Evolutionary conservation across 2,329 filamentous ascomycete genomes (phyloP).

Genomic region (Stromatinia cepivora): DNA sequence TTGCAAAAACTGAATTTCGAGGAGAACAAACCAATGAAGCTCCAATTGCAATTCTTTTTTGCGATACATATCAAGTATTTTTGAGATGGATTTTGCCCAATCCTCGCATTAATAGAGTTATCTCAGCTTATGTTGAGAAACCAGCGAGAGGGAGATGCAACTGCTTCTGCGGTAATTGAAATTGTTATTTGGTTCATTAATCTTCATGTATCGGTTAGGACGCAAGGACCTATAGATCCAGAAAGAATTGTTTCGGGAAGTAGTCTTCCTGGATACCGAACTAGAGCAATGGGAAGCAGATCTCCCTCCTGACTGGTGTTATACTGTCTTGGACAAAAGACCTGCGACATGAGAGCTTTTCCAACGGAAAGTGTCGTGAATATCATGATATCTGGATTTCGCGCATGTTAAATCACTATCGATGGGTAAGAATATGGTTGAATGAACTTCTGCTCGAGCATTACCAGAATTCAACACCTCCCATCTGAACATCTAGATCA

Average conservation of each 20-base stretch:
- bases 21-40: background rate
- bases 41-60: slow-evolving; percentile 13
- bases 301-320: slow-evolving; percentile 31
- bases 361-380: slow-evolving; percentile 27
- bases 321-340: slow-evolving; percentile 3
- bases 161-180: background rate
- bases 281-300: slow-evolving; percentile 30
- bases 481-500: slow-evolving; percentile 26
- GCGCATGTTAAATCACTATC: slow-evolving; percentile 34
- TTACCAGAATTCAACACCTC: slow-evolving; percentile 22
- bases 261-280: slow-evolving; percentile 28
- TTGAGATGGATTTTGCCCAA: background rate
- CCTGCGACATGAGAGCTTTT: slow-evolving; percentile 22
- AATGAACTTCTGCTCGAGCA: slow-evolving; percentile 32
- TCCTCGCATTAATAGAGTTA: slow-evolving; percentile 1
- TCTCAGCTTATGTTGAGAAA: background rate
- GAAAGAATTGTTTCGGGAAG: slow-evolving; percentile 22
- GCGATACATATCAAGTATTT: slow-evolving; percentile 6
- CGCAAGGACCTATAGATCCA: slow-evolving; percentile 16
- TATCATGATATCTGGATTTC: slow-evolving; percentile 35
- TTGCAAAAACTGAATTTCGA: slow-evolving; percentile 25
- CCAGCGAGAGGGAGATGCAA: background rate
- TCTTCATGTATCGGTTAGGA: slow-evolving; percentile 25
- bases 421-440: slow-evolving; percentile 33
- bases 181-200: slow-evolving; percentile 29